Conservation (phyloP, 441 rosid species). For the Biscutella laevigata region DNA sequence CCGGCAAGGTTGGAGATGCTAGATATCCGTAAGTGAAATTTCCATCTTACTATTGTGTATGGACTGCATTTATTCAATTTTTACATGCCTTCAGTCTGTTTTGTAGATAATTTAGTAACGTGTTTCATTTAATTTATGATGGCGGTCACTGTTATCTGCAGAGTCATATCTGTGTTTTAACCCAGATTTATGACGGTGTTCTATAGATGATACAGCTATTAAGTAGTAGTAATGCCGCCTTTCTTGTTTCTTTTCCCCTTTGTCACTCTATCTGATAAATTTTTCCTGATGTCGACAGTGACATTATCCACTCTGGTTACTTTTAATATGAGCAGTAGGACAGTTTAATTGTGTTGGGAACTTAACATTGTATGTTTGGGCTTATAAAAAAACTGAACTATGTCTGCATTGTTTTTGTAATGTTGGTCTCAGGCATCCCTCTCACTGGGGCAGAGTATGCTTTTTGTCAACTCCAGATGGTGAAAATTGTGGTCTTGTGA, state of each 20-base stretch:
- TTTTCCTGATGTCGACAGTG: not conserved
- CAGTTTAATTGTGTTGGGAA: not conserved
- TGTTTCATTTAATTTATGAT: conserved; percentile 4
- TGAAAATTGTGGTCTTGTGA: conserved; percentile 94
- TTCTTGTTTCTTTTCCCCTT: conserved; percentile 5
- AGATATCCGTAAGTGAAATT: conserved; percentile 76
- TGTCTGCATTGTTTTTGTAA: conserved; percentile 7
- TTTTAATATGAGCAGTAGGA: not conserved
- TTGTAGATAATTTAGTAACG: not conserved
- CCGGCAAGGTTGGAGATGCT: conserved; percentile 95
- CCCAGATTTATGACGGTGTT: not conserved
- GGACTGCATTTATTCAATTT: conserved; percentile 3
- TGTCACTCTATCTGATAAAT: not conserved
- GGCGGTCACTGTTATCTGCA: conserved; percentile 2
- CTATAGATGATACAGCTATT: conserved; percentile 2
- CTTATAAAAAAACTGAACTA: conserved; percentile 6
- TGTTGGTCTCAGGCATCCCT: conserved; percentile 62
- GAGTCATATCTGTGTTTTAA: not conserved
- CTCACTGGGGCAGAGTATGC: conserved; percentile 97
- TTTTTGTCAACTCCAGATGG: conserved; percentile 93
- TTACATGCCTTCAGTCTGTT: conserved; percentile 11
- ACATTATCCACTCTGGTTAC: not conserved
- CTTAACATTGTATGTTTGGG: no score
- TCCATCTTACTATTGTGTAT: not conserved
- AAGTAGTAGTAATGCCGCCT: not conserved